Evolutionary conservation across 2,329 filamentous ascomycete species (phyloP).

Genomic region (Trichoderma brevicompactum): DNA sequence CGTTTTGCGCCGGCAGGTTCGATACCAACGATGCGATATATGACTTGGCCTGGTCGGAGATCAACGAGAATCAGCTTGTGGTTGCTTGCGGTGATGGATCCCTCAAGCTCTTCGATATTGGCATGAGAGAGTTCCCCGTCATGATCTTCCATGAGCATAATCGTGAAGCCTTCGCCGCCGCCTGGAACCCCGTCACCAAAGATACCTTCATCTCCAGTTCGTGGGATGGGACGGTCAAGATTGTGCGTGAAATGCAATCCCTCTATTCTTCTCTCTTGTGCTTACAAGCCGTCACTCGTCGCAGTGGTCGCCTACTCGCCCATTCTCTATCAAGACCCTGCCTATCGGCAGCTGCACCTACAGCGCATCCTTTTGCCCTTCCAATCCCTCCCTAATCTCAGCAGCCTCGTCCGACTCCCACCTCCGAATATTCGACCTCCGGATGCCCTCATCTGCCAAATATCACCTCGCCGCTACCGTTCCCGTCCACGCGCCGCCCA

Average conservation of each 20-base stretch:
- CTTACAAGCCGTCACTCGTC: not conserved
- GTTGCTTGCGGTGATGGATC: slow-evolving; percentile 91
- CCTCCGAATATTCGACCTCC: slow-evolving; percentile 87
- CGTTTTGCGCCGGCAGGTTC: slow-evolving; percentile 60
- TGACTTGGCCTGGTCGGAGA: slow-evolving; percentile 92
- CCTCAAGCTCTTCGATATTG: slow-evolving; percentile 90
- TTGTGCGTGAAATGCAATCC: slow-evolving; percentile 54
- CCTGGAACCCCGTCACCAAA: slow-evolving; percentile 91
- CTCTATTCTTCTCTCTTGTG: not conserved
- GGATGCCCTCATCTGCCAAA: slow-evolving; percentile 80
- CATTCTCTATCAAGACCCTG: slow-evolving; percentile 77
- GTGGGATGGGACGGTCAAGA: slow-evolving; percentile 95
- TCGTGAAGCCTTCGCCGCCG: slow-evolving; percentile 87
- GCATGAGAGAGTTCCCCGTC: slow-evolving; percentile 80
- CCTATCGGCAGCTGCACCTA: slow-evolving; percentile 95
- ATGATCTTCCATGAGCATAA: slow-evolving; percentile 93
- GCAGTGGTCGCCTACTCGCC: slow-evolving; percentile 81
- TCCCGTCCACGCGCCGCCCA: slow-evolving; percentile 74
- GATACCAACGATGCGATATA: slow-evolving; percentile 98
- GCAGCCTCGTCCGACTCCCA: slow-evolving; percentile 89
- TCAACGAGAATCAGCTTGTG: slow-evolving; percentile 92
- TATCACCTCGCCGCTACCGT: slow-evolving; percentile 86
- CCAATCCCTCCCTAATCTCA: slow-evolving; percentile 82
- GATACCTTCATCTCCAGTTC: slow-evolving; percentile 88
- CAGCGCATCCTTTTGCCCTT: slow-evolving; percentile 86